Percentiles rank a stretch among this genome's conserved stretches.
phyloP scores from a whole-genome alignment of 768 basidiomycete species.

The Amanita polypyramis region DNA sequence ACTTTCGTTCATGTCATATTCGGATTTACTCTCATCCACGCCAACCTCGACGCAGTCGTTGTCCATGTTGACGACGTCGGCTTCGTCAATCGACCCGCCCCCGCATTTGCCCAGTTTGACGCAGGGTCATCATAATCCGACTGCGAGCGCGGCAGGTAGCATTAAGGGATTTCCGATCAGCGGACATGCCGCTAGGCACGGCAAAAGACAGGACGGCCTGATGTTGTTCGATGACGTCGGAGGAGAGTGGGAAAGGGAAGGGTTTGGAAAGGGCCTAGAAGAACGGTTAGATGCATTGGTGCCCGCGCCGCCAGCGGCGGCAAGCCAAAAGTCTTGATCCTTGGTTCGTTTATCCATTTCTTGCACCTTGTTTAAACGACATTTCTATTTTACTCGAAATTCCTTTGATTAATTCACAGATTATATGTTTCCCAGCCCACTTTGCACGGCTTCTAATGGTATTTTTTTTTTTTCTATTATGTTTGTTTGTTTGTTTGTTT shows the following conservation, averaged over 20 bases:
- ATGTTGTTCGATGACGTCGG: constrained; percentile 52
- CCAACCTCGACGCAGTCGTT: constrained; percentile 66
- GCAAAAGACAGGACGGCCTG: constrained; percentile 24
- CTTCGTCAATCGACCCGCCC: constrained; percentile 45
- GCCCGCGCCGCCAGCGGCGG: neutral
- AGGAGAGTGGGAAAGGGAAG: constrained; percentile 85
- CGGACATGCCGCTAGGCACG: constrained; percentile 1
- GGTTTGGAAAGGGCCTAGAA: constrained; percentile 72
- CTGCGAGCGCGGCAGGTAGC: constrained; percentile 16
- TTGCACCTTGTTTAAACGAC: neutral
- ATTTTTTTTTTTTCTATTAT: neutral
- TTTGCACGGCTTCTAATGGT: neutral
- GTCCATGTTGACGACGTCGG: constrained; percentile 59
- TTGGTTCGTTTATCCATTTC: neutral
- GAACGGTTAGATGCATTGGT: constrained; percentile 53
- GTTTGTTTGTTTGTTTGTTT: neutral
- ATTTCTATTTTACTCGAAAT: neutral
- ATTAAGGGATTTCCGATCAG: constrained; percentile 15
- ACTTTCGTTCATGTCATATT: constrained; percentile 83
- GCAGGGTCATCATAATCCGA: neutral
- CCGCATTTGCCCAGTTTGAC: constrained; percentile 56
- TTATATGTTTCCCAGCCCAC: neutral
- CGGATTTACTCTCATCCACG: constrained; percentile 71
- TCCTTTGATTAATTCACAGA: neutral
- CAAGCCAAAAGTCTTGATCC: neutral